A percentile compares a stretch with the other conserved stretches of the same genome.
phyloP scores from a whole-genome alignment of 1,139 yeast species.

The Kazachstania sp. region DNA sequence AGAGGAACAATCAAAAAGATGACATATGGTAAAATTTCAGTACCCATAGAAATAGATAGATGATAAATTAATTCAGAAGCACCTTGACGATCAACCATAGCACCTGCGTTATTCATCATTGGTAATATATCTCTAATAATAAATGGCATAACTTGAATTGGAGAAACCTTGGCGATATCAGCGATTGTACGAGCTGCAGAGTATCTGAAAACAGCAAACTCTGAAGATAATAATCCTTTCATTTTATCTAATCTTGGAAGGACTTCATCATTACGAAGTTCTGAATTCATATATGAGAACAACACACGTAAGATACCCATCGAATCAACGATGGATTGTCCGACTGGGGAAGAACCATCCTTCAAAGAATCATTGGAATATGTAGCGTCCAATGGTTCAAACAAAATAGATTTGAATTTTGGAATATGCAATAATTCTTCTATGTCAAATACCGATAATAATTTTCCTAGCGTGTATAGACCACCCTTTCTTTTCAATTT shows the following conservation, averaged over 20 bases:
- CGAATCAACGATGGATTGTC: conserved; percentile 82
- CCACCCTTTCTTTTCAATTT: conserved; percentile 80
- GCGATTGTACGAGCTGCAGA: conserved; percentile 90
- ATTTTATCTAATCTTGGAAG: conserved; percentile 41
- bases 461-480: conserved; percentile 53
- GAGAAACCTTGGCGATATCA: conserved; percentile 63
- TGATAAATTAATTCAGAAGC: conserved; percentile 89
- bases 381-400: conserved; percentile 49
- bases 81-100: conserved; percentile 77
- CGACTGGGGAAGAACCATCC: conserved; percentile 34
- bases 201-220: conserved; percentile 74
- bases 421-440: conserved; percentile 55
- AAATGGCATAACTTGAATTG: conserved; percentile 67
- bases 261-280: conserved; percentile 42
- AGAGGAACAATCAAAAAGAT: conserved; percentile 94
- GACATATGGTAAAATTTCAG: conserved; percentile 84
- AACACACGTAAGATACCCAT: conserved; percentile 74
- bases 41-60: conserved; percentile 76
- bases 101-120: conserved; percentile 71
- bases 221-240: conserved; percentile 56
- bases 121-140: conserved; percentile 76
- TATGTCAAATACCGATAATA: conserved; percentile 44
- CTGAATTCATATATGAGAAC: conserved; percentile 49
- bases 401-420: conserved; percentile 56
- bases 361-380: conserved; percentile 20